Evolutionary conservation across 1,284 basidiomycete species (phyloP), one percentile per base, ranked within the genome.

Genomic region (Ceratobasidium sp.): DNA sequence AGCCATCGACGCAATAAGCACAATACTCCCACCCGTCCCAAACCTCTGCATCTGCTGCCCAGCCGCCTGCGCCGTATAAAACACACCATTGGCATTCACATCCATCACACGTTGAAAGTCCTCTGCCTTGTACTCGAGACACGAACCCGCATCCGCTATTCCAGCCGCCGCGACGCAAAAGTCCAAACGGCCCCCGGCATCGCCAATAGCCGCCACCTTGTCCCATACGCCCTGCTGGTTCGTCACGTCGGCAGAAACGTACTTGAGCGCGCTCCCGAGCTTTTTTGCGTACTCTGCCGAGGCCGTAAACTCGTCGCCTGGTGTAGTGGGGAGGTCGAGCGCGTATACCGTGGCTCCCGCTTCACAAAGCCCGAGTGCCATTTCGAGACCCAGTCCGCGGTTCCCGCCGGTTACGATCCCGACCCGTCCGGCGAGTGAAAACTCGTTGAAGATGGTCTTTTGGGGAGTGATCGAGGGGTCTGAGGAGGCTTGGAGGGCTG

Each of bases 1-100:
- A 50, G 89, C 91, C 91, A 95, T 94, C 70, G 90, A 93, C 22
- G 90, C 93, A 74, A 94, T 88, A 72, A 93, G 79, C 72, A 93
- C 85, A 73, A 95, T 92, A 74, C 91, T 93, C 0, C 92, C 93
- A 15, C 83, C 82, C 20, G 82, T 85, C 6, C 86, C 85, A 73
- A 89, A 91, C 32, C 86, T 82, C 22, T 77, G 80, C 90, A 92
- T 93, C 78, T 91, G 86, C 69, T 86, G 82, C 6, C 90, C 92
- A 12, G 88, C 91, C 0, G 90, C 90, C 76, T 92, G 90, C 5
- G 90, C 90, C 8, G 90, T 91, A 75, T 87, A 88, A 72, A 93
- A 79, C 32, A 90, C 90, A 1, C 92, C 92, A 68, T 85, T 87
- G 45, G 86, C 84, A 79, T 94, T 94, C 68, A 94, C 86, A 69